Conservation (phyloP, 2,329 filamentous ascomycete genomes). For the Neoscytalidium dimidiatum region DNA sequence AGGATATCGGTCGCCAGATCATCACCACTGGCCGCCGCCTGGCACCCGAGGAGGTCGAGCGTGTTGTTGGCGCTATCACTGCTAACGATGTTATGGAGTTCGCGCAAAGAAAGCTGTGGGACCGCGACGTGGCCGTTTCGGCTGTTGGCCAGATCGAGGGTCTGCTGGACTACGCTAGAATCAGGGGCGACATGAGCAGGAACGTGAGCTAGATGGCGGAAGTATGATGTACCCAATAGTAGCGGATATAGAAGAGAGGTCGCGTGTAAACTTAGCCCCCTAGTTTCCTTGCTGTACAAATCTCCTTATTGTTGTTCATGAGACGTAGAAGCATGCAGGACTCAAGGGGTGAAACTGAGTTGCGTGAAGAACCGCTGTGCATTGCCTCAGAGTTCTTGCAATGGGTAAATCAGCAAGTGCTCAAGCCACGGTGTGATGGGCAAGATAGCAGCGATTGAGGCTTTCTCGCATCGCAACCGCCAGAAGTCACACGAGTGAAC, state of each 20-base stretch:
- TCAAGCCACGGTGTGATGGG: no score
- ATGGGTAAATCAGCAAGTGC: no score
- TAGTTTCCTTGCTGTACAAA: conserved; percentile 22
- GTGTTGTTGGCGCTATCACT: conserved; percentile 82
- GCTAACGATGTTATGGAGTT: conserved; percentile 98
- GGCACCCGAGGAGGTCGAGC: conserved; percentile 91
- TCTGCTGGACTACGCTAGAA: conserved; percentile 72
- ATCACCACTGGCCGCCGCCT: conserved; percentile 94
- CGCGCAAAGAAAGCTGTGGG: conserved; percentile 93
- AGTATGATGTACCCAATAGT: conserved; percentile 8
- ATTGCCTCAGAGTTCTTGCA: not conserved
- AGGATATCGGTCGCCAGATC: conserved; percentile 98
- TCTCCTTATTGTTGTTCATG: conserved; percentile 12
- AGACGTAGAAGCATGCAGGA: conserved; percentile 3
- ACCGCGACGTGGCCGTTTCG: conserved; percentile 91
- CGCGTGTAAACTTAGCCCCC: conserved; percentile 20
- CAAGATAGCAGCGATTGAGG: no score
- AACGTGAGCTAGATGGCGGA: conserved; percentile 37
- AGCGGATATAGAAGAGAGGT: conserved; percentile 18
- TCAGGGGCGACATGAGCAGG: conserved; percentile 84
- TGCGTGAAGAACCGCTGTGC: not conserved
- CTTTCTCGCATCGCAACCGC: no score
- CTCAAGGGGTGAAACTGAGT: not conserved
- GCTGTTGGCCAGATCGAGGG: conserved; percentile 93
- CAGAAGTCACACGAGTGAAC: no score